These are phyloP conservation scores for Aspergillus transmontanensis DNA, from an alignment of 2,329 filamentous ascomycete species.

Conservation along the genomic window DNA sequence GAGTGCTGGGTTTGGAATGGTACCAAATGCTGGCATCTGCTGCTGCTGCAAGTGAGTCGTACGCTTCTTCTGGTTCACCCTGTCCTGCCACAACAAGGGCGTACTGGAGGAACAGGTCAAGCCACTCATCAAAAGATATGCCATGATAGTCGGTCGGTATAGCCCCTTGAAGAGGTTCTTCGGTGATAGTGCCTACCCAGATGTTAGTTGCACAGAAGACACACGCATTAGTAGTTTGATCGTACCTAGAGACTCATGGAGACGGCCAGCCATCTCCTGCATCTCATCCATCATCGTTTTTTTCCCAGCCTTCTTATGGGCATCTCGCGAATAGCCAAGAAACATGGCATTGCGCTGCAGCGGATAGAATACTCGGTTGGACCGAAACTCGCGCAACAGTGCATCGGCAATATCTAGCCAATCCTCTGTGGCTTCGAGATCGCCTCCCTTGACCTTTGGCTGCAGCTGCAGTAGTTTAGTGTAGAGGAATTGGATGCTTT, in stretches of 20 bases:
- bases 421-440: slow-evolving; percentile 53
- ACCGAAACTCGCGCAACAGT: slow-evolving; percentile 62
- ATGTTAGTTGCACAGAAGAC: slow-evolving; percentile 16
- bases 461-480: slow-evolving; percentile 51
- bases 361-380: slow-evolving; percentile 63
- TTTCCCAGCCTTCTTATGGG: slow-evolving; percentile 40
- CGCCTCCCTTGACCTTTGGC: slow-evolving; percentile 51
- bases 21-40: slow-evolving; percentile 81
- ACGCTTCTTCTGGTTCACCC: slow-evolving; percentile 71
- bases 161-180: slow-evolving; percentile 31
- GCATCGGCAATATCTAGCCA: slow-evolving; percentile 63
- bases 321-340: slow-evolving; percentile 49
- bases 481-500: slow-evolving; percentile 49
- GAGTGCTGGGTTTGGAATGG: slow-evolving; percentile 66
- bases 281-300: slow-evolving; percentile 45
- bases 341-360: slow-evolving; percentile 54
- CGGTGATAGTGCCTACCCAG: slow-evolving; percentile 22
- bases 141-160: slow-evolving; percentile 67
- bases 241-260: slow-evolving; percentile 46
- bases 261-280: slow-evolving; percentile 47
- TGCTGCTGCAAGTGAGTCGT: slow-evolving; percentile 76
- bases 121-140: slow-evolving; percentile 81
- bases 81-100: slow-evolving; percentile 72
- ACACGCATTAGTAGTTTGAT: neutral
- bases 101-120: slow-evolving; percentile 88